A percentile compares a stretch with the other conserved stretches of the same genome.
phyloP scores from a whole-genome alignment of 2,329 filamentous ascomycete species.

The Aspergillus piperis region DNA sequence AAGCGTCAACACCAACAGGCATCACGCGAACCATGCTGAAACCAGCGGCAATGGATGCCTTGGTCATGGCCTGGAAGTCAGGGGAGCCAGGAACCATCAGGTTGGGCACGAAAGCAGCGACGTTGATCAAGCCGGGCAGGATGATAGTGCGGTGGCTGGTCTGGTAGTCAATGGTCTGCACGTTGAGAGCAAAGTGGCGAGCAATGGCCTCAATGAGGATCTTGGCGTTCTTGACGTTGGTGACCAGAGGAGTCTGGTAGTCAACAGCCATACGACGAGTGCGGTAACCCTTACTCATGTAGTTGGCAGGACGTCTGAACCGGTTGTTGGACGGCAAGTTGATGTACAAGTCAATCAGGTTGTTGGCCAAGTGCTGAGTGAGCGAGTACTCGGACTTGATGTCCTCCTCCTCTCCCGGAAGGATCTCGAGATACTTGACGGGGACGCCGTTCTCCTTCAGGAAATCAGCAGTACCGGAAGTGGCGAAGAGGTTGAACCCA shows the following conservation, averaged over 20 bases:
- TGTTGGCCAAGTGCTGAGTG: conserved; percentile 94
- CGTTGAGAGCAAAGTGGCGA: conserved; percentile 80
- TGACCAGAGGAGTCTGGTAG: conserved; percentile 94
- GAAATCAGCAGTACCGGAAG: conserved; percentile 94
- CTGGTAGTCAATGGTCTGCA: conserved; percentile 85
- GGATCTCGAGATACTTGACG: conserved; percentile 89
- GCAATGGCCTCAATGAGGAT: conserved; percentile 92
- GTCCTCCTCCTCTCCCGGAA: conserved; percentile 74
- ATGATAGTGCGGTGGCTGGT: conserved; percentile 78
- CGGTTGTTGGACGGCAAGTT: conserved; percentile 98
- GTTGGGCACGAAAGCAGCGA: conserved; percentile 77
- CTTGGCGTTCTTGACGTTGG: conserved; percentile 99
- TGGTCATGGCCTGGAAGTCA: conserved; percentile 70
- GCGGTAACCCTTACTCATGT: conserved; percentile 97
- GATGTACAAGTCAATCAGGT: conserved; percentile 98
- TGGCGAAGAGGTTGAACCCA: conserved; percentile 94
- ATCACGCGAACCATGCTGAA: conserved; percentile 81
- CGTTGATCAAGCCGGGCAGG: conserved; percentile 74
- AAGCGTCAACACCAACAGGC: conserved; percentile 71
- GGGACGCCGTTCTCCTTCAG: conserved; percentile 88
- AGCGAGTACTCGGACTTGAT: conserved; percentile 96
- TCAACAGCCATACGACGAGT: conserved; percentile 98
- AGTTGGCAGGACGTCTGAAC: conserved; percentile 93
- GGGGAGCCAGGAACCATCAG: conserved; percentile 64
- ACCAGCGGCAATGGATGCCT: conserved; percentile 71